These are phyloP conservation scores for Cyanophora paradoxa DNA, from an alignment of 78 protist genomes.

Conservation along the genomic window DNA sequence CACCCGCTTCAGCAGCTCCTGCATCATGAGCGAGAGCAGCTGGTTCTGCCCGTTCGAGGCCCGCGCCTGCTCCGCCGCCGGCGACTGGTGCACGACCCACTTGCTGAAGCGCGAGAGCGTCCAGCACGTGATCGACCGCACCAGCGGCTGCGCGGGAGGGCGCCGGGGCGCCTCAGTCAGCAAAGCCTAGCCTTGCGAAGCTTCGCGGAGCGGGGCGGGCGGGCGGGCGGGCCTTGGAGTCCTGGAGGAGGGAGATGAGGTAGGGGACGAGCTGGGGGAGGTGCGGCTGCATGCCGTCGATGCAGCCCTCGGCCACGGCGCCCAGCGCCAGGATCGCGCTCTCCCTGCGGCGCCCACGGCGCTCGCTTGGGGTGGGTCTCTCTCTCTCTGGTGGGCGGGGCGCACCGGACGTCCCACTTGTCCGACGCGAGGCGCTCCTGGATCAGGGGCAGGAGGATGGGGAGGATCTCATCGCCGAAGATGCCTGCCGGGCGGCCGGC, in stretches of 20 bases:
- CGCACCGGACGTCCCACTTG: too few species aligned
- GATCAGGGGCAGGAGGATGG: constrained; percentile 50
- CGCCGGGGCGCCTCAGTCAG: too few species aligned
- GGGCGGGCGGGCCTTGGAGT: too few species aligned
- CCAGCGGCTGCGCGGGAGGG: constrained; percentile 37
- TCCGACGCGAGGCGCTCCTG: too few species aligned
- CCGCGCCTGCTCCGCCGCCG: not conserved
- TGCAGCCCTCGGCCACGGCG: constrained; percentile 57
- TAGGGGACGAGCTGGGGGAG: constrained; percentile 41
- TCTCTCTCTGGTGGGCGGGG: too few species aligned
- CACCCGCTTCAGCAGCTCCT: constrained; percentile 54
- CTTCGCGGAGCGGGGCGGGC: not conserved
- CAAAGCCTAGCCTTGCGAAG: too few species aligned
- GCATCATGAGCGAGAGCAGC: constrained; percentile 17
- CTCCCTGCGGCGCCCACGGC: too few species aligned
- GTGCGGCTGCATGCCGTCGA: constrained; percentile 44
- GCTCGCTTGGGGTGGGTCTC: too few species aligned
- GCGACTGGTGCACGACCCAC: constrained; percentile 3
- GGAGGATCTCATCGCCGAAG: constrained; percentile 39
- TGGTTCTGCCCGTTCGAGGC: too few species aligned
- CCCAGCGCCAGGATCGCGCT: constrained; percentile 72
- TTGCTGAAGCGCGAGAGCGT: constrained; percentile 53
- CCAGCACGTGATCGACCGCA: constrained; percentile 81
- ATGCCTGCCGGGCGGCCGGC: too few species aligned
- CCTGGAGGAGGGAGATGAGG: constrained; percentile 42